A percentile compares a stretch with the other conserved stretches of the same genome.
These are phyloP conservation scores for Rhizomucor pusillus DNA, from an alignment of 371 early-diverging fungal species.

Conservation along the genomic window DNA sequence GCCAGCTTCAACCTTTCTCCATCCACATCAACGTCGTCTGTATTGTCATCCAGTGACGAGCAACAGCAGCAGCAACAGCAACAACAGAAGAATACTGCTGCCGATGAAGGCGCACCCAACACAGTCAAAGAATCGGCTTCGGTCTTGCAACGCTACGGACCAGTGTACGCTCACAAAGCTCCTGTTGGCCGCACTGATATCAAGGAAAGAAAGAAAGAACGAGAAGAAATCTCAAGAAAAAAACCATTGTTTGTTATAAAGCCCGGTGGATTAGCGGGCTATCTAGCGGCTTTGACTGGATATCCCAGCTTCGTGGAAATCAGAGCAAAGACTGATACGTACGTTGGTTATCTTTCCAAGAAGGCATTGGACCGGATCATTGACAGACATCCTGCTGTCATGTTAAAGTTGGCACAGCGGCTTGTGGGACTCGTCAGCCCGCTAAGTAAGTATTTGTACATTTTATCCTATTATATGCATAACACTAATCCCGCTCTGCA, in stretches of 20 bases:
- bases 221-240: slow-evolving; percentile 3
- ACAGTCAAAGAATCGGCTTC: slow-evolving; percentile 1
- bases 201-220: slow-evolving; percentile 14
- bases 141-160: slow-evolving; percentile 13
- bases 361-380: slow-evolving; percentile 78
- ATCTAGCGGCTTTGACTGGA: slow-evolving; percentile 87
- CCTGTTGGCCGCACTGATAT: slow-evolving; percentile 35
- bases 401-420: slow-evolving; percentile 87
- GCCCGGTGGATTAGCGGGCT: slow-evolving; percentile 91
- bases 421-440: slow-evolving; percentile 82
- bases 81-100: background rate
- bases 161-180: slow-evolving; percentile 30
- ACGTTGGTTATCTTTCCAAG: slow-evolving; percentile 86
- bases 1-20: background rate
- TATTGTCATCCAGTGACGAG: background rate
- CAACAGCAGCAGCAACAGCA: slow-evolving; percentile 2
- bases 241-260: slow-evolving; percentile 68
- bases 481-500: slow-evolving; percentile 5
- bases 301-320: slow-evolving; percentile 86
- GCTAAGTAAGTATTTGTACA: slow-evolving; percentile 50
- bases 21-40: slow-evolving; percentile 11
- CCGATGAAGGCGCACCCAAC: slow-evolving; percentile 1
- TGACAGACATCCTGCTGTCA: slow-evolving; percentile 79
- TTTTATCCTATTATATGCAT: background rate
- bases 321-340: slow-evolving; percentile 75